Percentiles rank a stretch among this genome's conserved stretches.
phyloP scores from a whole-genome alignment of 2,329 filamentous ascomycete species.

The Talaromyces sp. region DNA sequence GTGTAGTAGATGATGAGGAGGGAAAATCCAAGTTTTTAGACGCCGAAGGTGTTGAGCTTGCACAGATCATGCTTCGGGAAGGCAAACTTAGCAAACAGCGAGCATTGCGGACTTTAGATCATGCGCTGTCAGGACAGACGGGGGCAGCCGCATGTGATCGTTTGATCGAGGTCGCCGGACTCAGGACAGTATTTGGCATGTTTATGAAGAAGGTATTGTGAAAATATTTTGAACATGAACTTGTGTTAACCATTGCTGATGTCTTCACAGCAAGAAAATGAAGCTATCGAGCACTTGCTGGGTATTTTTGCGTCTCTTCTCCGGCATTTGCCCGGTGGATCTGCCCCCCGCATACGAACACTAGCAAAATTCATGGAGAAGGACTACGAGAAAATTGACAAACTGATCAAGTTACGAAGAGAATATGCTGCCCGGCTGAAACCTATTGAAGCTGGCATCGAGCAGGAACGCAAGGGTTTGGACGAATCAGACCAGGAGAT shows the following conservation, averaged over 20 bases:
- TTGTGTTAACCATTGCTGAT: constrained; percentile 19
- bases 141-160: constrained; percentile 65
- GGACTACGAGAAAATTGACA: constrained; percentile 78
- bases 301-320: constrained; percentile 82
- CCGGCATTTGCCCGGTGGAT: constrained; percentile 72
- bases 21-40: constrained; percentile 82
- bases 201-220: constrained; percentile 70
- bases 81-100: constrained; percentile 77
- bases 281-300: constrained; percentile 73
- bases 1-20: constrained; percentile 67
- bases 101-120: constrained; percentile 78
- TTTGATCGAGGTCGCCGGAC: constrained; percentile 75
- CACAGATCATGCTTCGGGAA: constrained; percentile 85
- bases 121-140: constrained; percentile 63
- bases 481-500: constrained; percentile 59
- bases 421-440: constrained; percentile 65
- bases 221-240: no score
- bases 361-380: constrained; percentile 96
- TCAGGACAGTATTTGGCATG: constrained; percentile 79
- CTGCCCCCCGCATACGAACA: constrained; percentile 72
- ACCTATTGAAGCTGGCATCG: constrained; percentile 62
- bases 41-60: constrained; percentile 87
- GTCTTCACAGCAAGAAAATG: constrained; percentile 53
- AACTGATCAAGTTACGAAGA: constrained; percentile 66
- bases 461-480: constrained; percentile 53